Evolutionary conservation across 371 early-diverging fungal genomes (phyloP), one percentile per base, ranked within the genome.

Genomic region (Apophysomyces trapeziformis): DNA sequence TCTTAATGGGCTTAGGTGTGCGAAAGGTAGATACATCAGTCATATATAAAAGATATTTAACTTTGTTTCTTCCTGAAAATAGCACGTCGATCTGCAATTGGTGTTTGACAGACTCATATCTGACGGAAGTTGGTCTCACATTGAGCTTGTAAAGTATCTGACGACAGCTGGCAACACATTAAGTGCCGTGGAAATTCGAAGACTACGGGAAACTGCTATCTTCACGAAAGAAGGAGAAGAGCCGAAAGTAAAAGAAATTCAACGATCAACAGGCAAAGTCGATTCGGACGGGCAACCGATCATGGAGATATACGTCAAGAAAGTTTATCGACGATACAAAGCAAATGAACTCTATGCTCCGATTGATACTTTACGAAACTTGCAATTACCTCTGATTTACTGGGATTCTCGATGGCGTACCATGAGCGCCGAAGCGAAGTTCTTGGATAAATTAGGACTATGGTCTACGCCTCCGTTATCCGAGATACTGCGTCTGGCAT

Each of bases 91-190:
- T 14, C 71, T 96, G 37, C 95, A 94, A 71, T 67, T 93, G 63
- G 86, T 96, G 7, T 94, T 96, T 82, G 90, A 92, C 68, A 83
- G 95, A 36, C 75, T 96, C 39, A 85, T 89, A 43, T 86, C 87
- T 9, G 90, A 89, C 9, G 87, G 95, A 21, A 90, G 90, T 50
- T 96, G 96, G 96, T 93, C 95, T 54, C 93, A 94, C 61, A 78
- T 90, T 32, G 92, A 94, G 63, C 80, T 96, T 2, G 85, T 92
- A 36, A 94, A 93, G 66, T 96, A 94, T 65, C 78, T 96, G 7
- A 84, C 91, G 0, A 83, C 89, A 2, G 86, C 93, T 21, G 84
- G 88, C 45, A 76, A 77, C 26, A 90, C 89, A 16, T 67, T 96
- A 4, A 85, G 85, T 11, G 68, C 75, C 0, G 63, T 69, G 5